A percentile compares a stretch with the other conserved stretches of the same genome.
phyloP scores from a whole-genome alignment of 2,329 filamentous ascomycete genomes.

The Aureobasidium pullulans region DNA sequence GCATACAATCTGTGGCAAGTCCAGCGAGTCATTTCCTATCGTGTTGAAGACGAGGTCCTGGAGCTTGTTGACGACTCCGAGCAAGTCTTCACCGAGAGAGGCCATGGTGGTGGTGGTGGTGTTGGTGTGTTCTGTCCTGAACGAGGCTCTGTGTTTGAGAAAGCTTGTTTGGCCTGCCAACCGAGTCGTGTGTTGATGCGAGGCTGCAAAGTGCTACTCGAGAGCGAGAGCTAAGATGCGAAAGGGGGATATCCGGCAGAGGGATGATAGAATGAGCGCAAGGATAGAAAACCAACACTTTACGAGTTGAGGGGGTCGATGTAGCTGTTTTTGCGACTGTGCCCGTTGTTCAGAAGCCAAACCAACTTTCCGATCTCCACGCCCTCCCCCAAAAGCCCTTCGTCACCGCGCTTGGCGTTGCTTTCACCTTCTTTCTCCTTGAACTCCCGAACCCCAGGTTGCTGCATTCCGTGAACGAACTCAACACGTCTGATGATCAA shows the following conservation, averaged over 20 bases:
- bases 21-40: constrained; percentile 95
- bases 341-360: constrained; percentile 9
- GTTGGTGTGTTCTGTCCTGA: neutral
- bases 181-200: neutral
- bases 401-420: neutral
- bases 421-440: neutral
- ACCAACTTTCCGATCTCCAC: constrained; percentile 3
- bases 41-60: constrained; percentile 99
- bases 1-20: constrained; percentile 93
- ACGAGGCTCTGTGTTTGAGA: neutral
- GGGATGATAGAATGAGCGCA: neutral
- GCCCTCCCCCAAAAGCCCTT: neutral
- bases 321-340: constrained; percentile 2
- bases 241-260: neutral
- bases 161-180: constrained; percentile 3
- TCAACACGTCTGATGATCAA: neutral
- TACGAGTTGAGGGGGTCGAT: neutral
- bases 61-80: constrained; percentile 93
- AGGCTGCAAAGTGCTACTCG: neutral
- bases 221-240: neutral
- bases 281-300: neutral
- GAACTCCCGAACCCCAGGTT: neutral
- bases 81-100: constrained; percentile 88
- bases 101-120: constrained; percentile 54
- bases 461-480: neutral